phyloP scores from a whole-genome alignment of 306 rosid genomes.

The Quercus variabilis region DNA sequence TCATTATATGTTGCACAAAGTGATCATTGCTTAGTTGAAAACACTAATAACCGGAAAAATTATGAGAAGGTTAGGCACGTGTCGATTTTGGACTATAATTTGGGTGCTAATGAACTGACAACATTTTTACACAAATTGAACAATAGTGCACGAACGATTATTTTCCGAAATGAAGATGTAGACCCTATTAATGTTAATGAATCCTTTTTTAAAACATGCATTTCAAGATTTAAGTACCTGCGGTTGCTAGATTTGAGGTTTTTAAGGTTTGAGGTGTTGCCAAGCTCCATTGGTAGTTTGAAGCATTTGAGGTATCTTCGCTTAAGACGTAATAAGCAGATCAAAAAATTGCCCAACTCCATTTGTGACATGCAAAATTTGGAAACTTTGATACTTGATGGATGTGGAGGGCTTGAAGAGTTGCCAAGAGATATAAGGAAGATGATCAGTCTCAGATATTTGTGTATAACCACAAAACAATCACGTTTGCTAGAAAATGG shows the following conservation, averaged over 20 bases:
- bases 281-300: neutral
- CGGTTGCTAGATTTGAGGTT: constrained; percentile 1
- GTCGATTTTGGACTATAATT: neutral
- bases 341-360: no score
- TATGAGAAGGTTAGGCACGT: neutral
- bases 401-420: neutral
- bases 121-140: neutral
- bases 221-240: constrained; percentile 4
- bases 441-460: neutral
- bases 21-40: neutral
- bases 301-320: neutral
- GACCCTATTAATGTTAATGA: neutral
- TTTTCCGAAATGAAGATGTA: neutral
- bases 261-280: neutral
- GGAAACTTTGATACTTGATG: neutral
- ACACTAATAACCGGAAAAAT: neutral
- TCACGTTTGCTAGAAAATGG: neutral
- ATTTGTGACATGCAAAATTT: neutral
- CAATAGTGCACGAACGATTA: neutral
- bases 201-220: neutral
- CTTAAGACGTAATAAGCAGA: neutral
- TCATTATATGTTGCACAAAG: no score
- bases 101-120: neutral
- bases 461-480: constrained; percentile 3
- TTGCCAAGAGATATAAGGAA: no score